phyloP scores from a whole-genome alignment of 352 stramenopile species.

The Vaucheria bursata region DNA sequence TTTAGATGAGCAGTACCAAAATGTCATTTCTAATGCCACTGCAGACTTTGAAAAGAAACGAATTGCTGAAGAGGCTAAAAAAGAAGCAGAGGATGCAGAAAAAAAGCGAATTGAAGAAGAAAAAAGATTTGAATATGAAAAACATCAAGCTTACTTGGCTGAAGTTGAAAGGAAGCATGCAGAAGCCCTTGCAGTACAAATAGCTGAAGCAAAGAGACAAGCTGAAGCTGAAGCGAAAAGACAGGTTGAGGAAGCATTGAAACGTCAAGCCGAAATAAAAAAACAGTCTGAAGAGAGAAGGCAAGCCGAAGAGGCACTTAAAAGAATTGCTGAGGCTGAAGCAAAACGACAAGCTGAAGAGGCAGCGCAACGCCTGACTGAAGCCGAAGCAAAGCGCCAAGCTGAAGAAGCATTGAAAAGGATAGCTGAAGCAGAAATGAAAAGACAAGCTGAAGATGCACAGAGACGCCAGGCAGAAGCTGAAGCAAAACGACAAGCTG shows the following conservation, averaged over 20 bases:
- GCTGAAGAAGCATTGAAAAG: neutral
- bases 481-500: neutral
- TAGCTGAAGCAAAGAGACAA: no score
- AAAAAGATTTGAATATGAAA: neutral
- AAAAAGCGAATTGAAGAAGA: neutral
- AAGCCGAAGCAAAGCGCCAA: neutral
- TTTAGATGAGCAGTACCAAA: no score
- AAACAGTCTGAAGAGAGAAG: neutral
- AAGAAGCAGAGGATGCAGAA: constrained; percentile 1
- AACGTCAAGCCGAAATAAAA: neutral
- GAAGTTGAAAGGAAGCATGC: neutral
- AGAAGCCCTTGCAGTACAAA: no score
- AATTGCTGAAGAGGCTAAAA: neutral
- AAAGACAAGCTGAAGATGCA: neutral
- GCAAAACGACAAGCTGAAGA: neutral
- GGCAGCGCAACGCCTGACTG: neutral
- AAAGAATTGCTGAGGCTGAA: neutral
- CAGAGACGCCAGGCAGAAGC: neutral
- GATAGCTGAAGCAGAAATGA: neutral
- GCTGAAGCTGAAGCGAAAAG: no score
- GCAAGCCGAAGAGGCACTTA: neutral
- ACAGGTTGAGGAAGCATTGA: no score
- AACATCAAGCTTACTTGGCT: neutral
- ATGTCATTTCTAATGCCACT: no score
- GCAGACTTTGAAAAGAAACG: constrained; percentile 1